phyloP scores from a whole-genome alignment of 1,284 basidiomycete species.

The Rhodotorula sp. region DNA sequence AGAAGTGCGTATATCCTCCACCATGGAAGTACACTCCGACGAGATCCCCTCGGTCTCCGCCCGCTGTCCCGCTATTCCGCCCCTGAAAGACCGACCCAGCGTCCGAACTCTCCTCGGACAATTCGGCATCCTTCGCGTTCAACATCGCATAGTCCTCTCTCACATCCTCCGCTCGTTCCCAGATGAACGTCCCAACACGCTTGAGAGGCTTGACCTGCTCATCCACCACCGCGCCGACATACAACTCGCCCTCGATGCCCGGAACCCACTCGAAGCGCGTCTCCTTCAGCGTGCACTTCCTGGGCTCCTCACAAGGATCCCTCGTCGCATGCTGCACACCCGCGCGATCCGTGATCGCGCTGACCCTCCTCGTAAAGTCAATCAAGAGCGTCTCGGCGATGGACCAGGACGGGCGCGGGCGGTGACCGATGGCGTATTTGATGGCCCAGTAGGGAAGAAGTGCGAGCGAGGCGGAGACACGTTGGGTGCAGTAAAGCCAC shows the following conservation, averaged over 20 bases:
- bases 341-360: constrained; percentile 33
- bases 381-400: constrained; percentile 28
- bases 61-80: not conserved
- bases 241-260: constrained; percentile 17
- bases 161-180: constrained; percentile 20
- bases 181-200: constrained; percentile 34
- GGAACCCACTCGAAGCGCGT: constrained; percentile 36
- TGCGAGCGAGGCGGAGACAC: constrained; percentile 23
- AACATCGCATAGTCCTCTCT: constrained; percentile 1
- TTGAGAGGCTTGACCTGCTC: constrained; percentile 21
- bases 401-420: constrained; percentile 30
- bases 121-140: constrained; percentile 12
- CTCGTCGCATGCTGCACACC: constrained; percentile 33
- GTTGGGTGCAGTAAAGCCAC: constrained; percentile 35
- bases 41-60: constrained; percentile 17
- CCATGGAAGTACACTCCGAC: constrained; percentile 39
- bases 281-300: constrained; percentile 23
- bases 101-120: not conserved
- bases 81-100: not conserved
- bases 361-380: constrained; percentile 29
- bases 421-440: constrained; percentile 22
- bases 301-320: constrained; percentile 24
- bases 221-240: constrained; percentile 24
- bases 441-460: constrained; percentile 33
- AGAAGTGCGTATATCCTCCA: constrained; percentile 39